Conservation (phyloP, 768 basidiomycete genomes). For the Mycena sanguinolenta region DNA sequence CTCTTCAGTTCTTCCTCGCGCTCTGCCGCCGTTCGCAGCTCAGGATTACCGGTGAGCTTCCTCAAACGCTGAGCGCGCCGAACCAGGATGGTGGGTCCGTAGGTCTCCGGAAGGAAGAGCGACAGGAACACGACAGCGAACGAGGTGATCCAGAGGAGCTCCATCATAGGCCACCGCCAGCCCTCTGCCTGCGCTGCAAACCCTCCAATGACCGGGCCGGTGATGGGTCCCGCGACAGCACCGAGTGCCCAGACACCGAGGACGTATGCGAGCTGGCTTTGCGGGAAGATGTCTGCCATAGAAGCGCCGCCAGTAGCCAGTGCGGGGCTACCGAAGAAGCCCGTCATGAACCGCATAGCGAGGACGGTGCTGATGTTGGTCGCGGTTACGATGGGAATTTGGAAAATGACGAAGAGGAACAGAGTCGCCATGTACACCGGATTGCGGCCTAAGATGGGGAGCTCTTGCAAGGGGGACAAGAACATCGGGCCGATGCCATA, state of each 20-base stretch:
- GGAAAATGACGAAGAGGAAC: slow-evolving; percentile 46
- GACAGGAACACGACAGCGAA: slow-evolving; percentile 41
- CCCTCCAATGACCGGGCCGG: slow-evolving; percentile 24
- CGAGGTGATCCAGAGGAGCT: slow-evolving; percentile 27
- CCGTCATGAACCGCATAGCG: slow-evolving; percentile 50
- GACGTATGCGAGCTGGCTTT: slow-evolving; percentile 18
- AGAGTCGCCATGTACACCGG: slow-evolving; percentile 39
- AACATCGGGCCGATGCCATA: slow-evolving; percentile 45
- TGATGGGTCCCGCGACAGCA: slow-evolving; percentile 36
- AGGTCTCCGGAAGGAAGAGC: slow-evolving; percentile 49
- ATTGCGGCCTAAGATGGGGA: slow-evolving; percentile 21
- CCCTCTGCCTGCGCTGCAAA: slow-evolving; percentile 23
- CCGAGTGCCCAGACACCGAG: slow-evolving; percentile 28
- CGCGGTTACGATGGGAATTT: slow-evolving; percentile 49
- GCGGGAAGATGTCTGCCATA: slow-evolving; percentile 24
- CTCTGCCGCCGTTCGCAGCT: slow-evolving; percentile 43
- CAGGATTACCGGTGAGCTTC: slow-evolving; percentile 44
- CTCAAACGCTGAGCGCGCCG: slow-evolving; percentile 47
- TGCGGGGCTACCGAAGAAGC: slow-evolving; percentile 49
- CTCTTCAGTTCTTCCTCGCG: slow-evolving; percentile 38
- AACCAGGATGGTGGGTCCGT: slow-evolving; percentile 43
- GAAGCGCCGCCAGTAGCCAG: slow-evolving; percentile 46
- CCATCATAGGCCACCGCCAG: slow-evolving; percentile 29
- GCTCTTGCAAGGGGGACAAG: slow-evolving; percentile 38
- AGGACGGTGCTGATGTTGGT: slow-evolving; percentile 47